Percentiles rank a stretch among this genome's conserved stretches.
These are phyloP conservation scores for Mycena rosella DNA, from an alignment of 768 basidiomycete genomes.

Conservation along the genomic window DNA sequence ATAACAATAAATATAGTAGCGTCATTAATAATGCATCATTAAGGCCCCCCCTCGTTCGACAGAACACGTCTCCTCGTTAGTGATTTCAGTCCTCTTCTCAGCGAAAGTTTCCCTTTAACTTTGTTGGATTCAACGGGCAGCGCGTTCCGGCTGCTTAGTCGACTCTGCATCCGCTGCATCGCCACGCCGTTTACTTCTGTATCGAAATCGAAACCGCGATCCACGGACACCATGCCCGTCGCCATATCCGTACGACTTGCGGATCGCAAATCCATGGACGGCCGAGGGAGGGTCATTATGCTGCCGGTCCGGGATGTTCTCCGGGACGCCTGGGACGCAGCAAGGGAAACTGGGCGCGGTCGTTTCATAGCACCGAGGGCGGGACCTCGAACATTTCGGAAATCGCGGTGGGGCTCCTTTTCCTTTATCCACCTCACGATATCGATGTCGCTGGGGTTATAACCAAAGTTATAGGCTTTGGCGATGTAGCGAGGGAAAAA, in stretches of 20 bases:
- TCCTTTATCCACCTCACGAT: constrained; percentile 81
- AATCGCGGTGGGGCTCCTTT: constrained; percentile 72
- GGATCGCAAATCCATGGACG: constrained; percentile 58
- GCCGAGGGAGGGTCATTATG: constrained; percentile 54
- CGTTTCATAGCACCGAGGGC: constrained; percentile 48
- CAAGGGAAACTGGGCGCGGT: constrained; percentile 33
- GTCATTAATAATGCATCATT: not conserved
- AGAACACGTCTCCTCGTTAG: constrained; percentile 27
- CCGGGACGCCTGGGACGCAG: constrained; percentile 51
- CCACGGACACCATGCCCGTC: constrained; percentile 77
- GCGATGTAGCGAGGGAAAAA: constrained; percentile 87
- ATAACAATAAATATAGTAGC: constrained; percentile 5
- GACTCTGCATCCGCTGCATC: constrained; percentile 85
- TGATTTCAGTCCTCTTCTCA: constrained; percentile 31
- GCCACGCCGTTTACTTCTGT: constrained; percentile 91
- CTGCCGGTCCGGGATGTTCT: constrained; percentile 54
- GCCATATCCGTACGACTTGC: constrained; percentile 89
- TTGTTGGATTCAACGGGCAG: not conserved
- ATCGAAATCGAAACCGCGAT: constrained; percentile 90
- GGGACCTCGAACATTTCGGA: constrained; percentile 49
- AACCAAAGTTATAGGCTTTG: constrained; percentile 79
- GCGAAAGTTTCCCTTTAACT: constrained; percentile 29
- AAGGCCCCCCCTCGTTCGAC: constrained; percentile 19
- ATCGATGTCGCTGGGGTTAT: constrained; percentile 86
- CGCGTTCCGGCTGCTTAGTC: constrained; percentile 51